These are phyloP conservation scores for Plasmodium relictum DNA, from an alignment of 169 alveolate genomes.

Conservation along the genomic window DNA sequence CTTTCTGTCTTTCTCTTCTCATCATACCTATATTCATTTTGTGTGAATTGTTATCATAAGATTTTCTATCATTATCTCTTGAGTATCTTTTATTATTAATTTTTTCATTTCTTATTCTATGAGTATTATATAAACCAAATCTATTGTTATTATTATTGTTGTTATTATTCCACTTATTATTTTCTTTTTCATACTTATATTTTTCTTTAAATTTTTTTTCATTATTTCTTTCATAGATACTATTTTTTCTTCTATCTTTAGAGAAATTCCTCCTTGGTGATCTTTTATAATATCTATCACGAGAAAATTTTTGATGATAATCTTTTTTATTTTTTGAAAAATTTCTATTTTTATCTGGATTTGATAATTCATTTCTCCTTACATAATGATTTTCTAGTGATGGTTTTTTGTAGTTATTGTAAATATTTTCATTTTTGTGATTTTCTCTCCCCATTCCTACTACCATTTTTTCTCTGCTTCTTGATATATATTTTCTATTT, in stretches of 20 bases:
- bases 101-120: conserved; percentile 37
- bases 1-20: conserved; percentile 50
- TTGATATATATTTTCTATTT: conserved; percentile 24
- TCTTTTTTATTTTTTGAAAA: conserved; percentile 20
- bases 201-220: conserved; percentile 22
- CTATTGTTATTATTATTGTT: neutral
- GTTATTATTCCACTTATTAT: conserved; percentile 1
- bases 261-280: conserved; percentile 44
- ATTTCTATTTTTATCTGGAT: conserved; percentile 39
- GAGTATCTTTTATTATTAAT: conserved; percentile 41
- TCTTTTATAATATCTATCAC: conserved; percentile 52
- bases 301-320: conserved; percentile 35
- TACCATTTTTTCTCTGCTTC: conserved; percentile 52
- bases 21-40: conserved; percentile 39
- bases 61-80: conserved; percentile 5
- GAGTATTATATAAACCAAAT: neutral
- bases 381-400: conserved; percentile 18
- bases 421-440: conserved; percentile 25
- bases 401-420: conserved; percentile 11
- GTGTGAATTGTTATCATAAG: conserved; percentile 23
- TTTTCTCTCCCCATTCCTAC: conserved; percentile 27
- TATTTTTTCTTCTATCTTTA: conserved; percentile 31
- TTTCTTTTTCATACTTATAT: conserved; percentile 24
- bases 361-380: conserved; percentile 16
- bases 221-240: conserved; percentile 16